Conservation (phyloP, 805 yeast genomes). For the Suhomyces prunicola region DNA sequence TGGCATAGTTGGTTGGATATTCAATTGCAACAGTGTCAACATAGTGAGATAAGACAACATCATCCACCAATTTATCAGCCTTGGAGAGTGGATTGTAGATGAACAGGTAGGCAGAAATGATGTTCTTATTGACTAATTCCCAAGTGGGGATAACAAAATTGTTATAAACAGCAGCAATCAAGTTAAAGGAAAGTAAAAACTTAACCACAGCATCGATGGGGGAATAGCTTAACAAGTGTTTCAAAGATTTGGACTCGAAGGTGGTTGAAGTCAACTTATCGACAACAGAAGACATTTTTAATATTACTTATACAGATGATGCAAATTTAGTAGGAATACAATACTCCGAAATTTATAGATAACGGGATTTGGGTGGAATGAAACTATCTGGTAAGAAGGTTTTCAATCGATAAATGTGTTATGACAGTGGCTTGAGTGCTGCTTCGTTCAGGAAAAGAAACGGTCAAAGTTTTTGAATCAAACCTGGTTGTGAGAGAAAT, state of each 20-base stretch:
- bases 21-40: constrained; percentile 10
- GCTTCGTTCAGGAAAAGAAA: not conserved
- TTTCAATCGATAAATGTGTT: not conserved
- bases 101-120: constrained; percentile 17
- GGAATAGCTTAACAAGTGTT: constrained; percentile 32
- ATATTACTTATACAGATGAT: not conserved
- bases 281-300: constrained; percentile 6
- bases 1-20: constrained; percentile 3
- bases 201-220: constrained; percentile 20
- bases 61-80: constrained; percentile 10
- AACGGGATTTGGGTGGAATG: not conserved
- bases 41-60: constrained; percentile 9
- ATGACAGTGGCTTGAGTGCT: not conserved
- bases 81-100: constrained; percentile 13
- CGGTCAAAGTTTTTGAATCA: not conserved
- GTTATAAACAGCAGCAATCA: constrained; percentile 22
- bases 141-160: constrained; percentile 20
- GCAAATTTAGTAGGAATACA: not conserved
- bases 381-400: not conserved
- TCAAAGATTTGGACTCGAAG: constrained; percentile 31
- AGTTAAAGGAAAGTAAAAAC: constrained; percentile 23
- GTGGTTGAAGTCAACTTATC: constrained; percentile 13
- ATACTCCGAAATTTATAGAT: not conserved
- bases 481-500: not conserved
- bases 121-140: constrained; percentile 19